Conservation (phyloP, 2,329 filamentous ascomycete genomes). For the Pochonia chlamydosporia region DNA sequence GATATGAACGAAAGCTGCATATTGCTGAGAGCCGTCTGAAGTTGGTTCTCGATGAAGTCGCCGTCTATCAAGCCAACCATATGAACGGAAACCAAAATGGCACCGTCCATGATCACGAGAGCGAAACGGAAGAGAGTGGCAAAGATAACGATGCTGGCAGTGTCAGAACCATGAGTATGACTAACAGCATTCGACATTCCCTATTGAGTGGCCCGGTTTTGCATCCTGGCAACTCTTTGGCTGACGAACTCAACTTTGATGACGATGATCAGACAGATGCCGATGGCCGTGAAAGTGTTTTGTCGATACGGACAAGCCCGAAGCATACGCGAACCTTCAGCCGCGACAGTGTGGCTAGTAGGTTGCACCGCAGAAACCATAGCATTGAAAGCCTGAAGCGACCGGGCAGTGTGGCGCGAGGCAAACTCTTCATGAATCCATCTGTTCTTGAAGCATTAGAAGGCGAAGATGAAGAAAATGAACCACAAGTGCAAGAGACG, state of each 20-base stretch:
- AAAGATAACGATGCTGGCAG: constrained; percentile 69
- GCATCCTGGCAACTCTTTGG: constrained; percentile 67
- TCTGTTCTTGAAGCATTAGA: constrained; percentile 51
- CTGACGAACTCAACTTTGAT: constrained; percentile 85
- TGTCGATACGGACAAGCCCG: constrained; percentile 41
- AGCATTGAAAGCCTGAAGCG: constrained; percentile 54
- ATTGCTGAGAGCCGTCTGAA: constrained; percentile 85
- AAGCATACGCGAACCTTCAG: constrained; percentile 49
- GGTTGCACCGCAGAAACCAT: constrained; percentile 47
- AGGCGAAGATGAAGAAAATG: constrained; percentile 43
- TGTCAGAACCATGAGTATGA: constrained; percentile 64
- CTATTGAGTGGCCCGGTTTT: constrained; percentile 54
- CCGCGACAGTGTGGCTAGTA: constrained; percentile 47
- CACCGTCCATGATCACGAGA: constrained; percentile 37
- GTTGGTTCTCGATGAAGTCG: constrained; percentile 77
- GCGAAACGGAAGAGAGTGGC: constrained; percentile 54
- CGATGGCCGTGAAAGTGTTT: constrained; percentile 59
- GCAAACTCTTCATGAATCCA: constrained; percentile 47
- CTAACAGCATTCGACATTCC: constrained; percentile 70
- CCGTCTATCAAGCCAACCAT: constrained; percentile 57
- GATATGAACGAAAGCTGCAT: constrained; percentile 78
- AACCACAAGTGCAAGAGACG: constrained; percentile 17
- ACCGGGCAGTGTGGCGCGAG: constrained; percentile 48
- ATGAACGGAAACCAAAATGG: constrained; percentile 31
- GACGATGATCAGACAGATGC: constrained; percentile 67